Evolutionary conservation across 305 asterid genomes (phyloP).

Genomic region (Fraxinus velutina): DNA sequence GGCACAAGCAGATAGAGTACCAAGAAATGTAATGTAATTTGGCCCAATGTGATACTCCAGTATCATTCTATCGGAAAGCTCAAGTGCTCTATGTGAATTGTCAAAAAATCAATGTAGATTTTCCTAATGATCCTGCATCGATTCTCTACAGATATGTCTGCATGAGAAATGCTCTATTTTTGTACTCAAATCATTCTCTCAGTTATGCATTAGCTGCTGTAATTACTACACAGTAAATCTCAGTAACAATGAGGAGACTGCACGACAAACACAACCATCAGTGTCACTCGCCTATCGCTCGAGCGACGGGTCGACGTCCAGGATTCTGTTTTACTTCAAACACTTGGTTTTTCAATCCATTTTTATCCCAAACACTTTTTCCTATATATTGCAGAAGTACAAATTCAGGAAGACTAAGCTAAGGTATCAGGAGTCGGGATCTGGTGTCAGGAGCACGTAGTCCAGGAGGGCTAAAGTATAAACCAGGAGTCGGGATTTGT

Average conservation of each 20-base stretch:
- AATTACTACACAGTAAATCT: not conserved
- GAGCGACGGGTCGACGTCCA: no score
- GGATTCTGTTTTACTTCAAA: no score
- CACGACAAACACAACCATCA: not conserved
- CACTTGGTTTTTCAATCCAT: no score
- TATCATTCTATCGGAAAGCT: constrained; percentile 48
- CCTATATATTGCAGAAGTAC: no score
- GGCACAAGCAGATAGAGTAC: constrained; percentile 55
- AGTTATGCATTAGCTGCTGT: not conserved
- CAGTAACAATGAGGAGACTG: not conserved
- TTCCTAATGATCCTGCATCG: not conserved
- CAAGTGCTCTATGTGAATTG: constrained; percentile 54
- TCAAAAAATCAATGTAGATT: not conserved
- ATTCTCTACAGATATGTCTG: not conserved
- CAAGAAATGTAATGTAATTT: constrained; percentile 70
- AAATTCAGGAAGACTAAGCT: no score
- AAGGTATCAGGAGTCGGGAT: no score
- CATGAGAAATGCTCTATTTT: not conserved
- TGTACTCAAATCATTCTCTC: not conserved
- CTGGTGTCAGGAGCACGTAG: no score
- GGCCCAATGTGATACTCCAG: constrained; percentile 35
- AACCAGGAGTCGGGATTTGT: no score
- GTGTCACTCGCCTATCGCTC: no score
- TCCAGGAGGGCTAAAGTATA: no score
- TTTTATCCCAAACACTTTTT: no score